Conservation (phyloP, 1,284 basidiomycete genomes). For the Ceratobasidium sp. region DNA sequence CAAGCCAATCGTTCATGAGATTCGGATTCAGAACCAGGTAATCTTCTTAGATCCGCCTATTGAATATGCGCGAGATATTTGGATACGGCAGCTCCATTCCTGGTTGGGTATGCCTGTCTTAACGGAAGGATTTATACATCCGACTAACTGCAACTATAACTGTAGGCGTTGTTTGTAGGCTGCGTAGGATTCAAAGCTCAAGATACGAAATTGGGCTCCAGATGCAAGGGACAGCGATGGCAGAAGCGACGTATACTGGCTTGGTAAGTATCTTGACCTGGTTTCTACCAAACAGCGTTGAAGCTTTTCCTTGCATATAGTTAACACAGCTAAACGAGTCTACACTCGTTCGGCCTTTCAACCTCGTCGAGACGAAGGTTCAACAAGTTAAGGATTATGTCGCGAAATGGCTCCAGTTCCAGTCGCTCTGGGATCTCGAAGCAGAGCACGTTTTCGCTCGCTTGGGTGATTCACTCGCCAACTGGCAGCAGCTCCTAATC, state of each 20-base stretch:
- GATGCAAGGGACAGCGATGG: slow-evolving; percentile 72
- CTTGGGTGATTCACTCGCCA: slow-evolving; percentile 89
- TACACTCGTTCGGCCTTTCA: slow-evolving; percentile 85
- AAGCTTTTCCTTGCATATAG: slow-evolving; percentile 58
- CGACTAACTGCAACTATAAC: not conserved
- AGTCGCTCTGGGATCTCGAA: slow-evolving; percentile 98
- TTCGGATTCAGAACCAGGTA: slow-evolving; percentile 97
- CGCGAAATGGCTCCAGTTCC: slow-evolving; percentile 98
- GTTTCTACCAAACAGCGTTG: not conserved
- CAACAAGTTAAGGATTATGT: slow-evolving; percentile 88
- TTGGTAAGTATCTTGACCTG: slow-evolving; percentile 65
- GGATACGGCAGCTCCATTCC: slow-evolving; percentile 92
- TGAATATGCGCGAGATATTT: slow-evolving; percentile 90
- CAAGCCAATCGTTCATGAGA: slow-evolving; percentile 91
- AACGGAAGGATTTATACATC: not conserved
- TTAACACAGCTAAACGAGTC: slow-evolving; percentile 81
- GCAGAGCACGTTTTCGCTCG: slow-evolving; percentile 84
- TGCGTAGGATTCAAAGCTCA: slow-evolving; percentile 91
- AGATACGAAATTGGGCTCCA: slow-evolving; percentile 96
- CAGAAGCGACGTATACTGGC: slow-evolving; percentile 85
- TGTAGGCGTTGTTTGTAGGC: slow-evolving; percentile 86
- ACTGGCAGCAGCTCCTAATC: slow-evolving; percentile 95
- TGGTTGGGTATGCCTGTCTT: slow-evolving; percentile 76
- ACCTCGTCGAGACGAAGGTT: slow-evolving; percentile 89
- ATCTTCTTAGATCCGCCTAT: slow-evolving; percentile 99